Conservation (phyloP, 208 protist species). For the Novymonas esmeraldas region DNA sequence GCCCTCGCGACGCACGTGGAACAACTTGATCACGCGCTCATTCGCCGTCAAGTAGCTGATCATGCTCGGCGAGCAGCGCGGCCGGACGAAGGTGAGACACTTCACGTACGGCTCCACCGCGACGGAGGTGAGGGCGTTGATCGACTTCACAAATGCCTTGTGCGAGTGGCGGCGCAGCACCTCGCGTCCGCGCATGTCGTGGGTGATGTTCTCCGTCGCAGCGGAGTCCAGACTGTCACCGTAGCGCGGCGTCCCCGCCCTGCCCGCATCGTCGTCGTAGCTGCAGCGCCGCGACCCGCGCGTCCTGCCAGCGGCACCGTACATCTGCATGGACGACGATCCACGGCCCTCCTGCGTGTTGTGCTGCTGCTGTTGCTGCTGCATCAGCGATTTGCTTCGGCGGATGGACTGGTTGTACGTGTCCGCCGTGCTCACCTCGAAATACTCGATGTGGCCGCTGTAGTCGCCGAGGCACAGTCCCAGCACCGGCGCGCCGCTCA, state of each 20-base stretch:
- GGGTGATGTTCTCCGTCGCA: conserved; percentile 44
- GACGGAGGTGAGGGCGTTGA: conserved; percentile 86
- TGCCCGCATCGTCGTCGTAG: conserved; percentile 31
- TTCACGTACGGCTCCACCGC: conserved; percentile 78
- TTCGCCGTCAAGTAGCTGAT: conserved; percentile 89
- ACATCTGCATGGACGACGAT: conserved; percentile 8
- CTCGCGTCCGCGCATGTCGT: conserved; percentile 65
- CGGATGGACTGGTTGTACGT: conserved; percentile 42
- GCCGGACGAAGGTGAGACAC: conserved; percentile 65
- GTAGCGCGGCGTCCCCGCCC: conserved; percentile 25
- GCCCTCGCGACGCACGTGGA: conserved; percentile 81
- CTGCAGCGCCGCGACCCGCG: conserved; percentile 19
- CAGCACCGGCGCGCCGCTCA: conserved; percentile 66
- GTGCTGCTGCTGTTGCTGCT: conserved; percentile 17
- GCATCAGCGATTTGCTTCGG: conserved; percentile 46
- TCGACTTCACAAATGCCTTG: conserved; percentile 81
- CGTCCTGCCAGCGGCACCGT: conserved; percentile 6
- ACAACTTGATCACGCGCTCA: conserved; percentile 87
- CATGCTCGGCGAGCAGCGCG: conserved; percentile 73
- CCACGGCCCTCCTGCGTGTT: conserved; percentile 8
- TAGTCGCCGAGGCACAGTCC: conserved; percentile 80
- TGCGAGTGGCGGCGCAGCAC: conserved; percentile 77
- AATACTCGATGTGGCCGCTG: conserved; percentile 83
- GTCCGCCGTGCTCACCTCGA: conserved; percentile 63
- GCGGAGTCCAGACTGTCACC: conserved; percentile 40